Evolutionary conservation across 495 filamentous ascomycete genomes (phyloP), one percentile per base, ranked within the genome.

Genomic region (Talaromyces proteolyticus): DNA sequence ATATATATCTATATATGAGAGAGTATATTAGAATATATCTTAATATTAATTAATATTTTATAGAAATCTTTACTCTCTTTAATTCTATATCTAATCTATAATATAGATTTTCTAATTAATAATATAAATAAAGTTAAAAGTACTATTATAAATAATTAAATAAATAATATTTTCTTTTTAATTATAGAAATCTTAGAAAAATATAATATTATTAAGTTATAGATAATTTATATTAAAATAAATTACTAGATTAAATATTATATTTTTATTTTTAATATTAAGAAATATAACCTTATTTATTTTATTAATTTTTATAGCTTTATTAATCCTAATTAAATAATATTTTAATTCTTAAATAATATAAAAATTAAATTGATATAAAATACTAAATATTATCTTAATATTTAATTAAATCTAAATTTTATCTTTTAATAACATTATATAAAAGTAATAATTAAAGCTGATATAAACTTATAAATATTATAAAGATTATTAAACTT

Each of bases 81-180:
- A 3, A 61, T 64, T 8, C 56, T 67, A 0, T 67, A 57, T 29
- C 44, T 58, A 0, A 26, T 64, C 2, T 62, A 56, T 17, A 64
- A 62, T 25, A 16, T 55, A 7, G 36, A 53, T 29, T n/a, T n/a
- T n/a, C n/a, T n/a, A n/a, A 38, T 59, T 7, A 37, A 56, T 17
- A 19, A 47, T 16, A 21, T 16, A n/a, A n/a, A n/a, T n/a, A n/a
- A n/a, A n/a, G n/a, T n/a, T n/a, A n/a, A n/a, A n/a, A n/a, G 19
- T 8, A 17, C 19, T 8, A 8, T 17, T 6, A 46, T 19, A 10
- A 49, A 18, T 37, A 47, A 53, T 0, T 61, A 48, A 52, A 50
- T 63, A 0, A 56, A 65, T 34, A 49, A 65, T 34, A 45, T 52
- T 0, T 17, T 23, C 8, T 46, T 53, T 4, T 19, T 62, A 6